A percentile compares a stretch with the other conserved stretches of the same genome.
phyloP scores from a whole-genome alignment of 2,329 filamentous ascomycete species.

The Stachybotrys elegans region DNA sequence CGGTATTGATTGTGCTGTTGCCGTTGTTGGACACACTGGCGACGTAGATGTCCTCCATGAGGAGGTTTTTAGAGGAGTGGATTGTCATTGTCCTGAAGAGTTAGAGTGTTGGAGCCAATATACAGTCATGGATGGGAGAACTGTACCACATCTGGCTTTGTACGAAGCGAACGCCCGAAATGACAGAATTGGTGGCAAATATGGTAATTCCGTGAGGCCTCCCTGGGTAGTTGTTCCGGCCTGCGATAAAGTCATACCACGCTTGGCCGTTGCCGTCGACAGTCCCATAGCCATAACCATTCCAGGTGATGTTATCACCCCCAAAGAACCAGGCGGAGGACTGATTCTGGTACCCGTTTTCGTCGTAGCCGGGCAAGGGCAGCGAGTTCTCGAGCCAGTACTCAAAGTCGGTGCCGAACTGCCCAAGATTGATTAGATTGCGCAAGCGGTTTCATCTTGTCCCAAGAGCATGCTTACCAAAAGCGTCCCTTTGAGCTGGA shows the following conservation, averaged over 20 bases:
- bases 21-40: neutral
- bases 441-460: neutral
- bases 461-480: slow-evolving; percentile 3
- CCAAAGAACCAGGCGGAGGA: slow-evolving; percentile 43
- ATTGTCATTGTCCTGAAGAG: slow-evolving; percentile 16
- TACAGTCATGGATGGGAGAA: too few relatives aligned
- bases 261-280: slow-evolving; percentile 49
- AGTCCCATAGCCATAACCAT: slow-evolving; percentile 42
- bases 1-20: slow-evolving; percentile 31
- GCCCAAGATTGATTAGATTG: slow-evolving; percentile 8
- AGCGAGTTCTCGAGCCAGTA: slow-evolving; percentile 45
- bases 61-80: slow-evolving; percentile 34
- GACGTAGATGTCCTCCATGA: slow-evolving; percentile 39
- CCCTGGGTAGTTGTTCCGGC: slow-evolving; percentile 32
- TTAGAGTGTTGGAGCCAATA: too few relatives aligned
- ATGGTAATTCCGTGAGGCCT: slow-evolving; percentile 23
- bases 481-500: slow-evolving; percentile 30
- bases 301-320: slow-evolving; percentile 39
- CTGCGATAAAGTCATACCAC: slow-evolving; percentile 41
- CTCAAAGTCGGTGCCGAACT: slow-evolving; percentile 29
- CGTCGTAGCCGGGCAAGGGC: slow-evolving; percentile 4
- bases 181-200: slow-evolving; percentile 24
- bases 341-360: slow-evolving; percentile 43
- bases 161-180: slow-evolving; percentile 37
- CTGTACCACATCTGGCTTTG: slow-evolving; percentile 48